Evolutionary conservation across 1,139 yeast species (phyloP).

Genomic region (Blastobotrys arbuscula): DNA sequence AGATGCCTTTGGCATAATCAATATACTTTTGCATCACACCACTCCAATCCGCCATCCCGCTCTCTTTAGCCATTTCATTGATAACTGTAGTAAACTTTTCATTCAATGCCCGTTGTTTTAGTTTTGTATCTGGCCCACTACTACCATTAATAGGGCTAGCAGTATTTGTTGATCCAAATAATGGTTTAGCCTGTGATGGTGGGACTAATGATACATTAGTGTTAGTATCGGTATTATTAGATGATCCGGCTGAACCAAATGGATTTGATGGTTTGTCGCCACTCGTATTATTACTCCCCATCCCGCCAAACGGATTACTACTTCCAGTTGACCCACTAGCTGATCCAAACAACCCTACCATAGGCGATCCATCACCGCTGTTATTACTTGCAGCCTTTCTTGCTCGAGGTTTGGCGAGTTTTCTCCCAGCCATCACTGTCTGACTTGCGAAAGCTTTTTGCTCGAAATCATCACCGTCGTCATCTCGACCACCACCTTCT

Average conservation of each 20-base stretch:
- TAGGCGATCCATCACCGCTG: neutral
- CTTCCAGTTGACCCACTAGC: slow-evolving; percentile 1
- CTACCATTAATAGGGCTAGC: slow-evolving; percentile 2
- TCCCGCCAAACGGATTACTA: slow-evolving; percentile 9
- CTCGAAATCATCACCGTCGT: slow-evolving; percentile 34
- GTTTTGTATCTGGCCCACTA: slow-evolving; percentile 5
- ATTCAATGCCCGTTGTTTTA: slow-evolving; percentile 51
- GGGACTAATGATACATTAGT: slow-evolving; percentile 2
- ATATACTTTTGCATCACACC: slow-evolving; percentile 56
- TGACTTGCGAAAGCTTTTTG: slow-evolving; percentile 47
- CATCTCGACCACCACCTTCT: slow-evolving; percentile 20
- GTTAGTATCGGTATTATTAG: neutral
- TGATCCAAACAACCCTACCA: neutral
- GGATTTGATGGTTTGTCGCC: slow-evolving; percentile 1
- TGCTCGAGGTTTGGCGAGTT: slow-evolving; percentile 53
- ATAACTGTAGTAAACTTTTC: slow-evolving; percentile 53
- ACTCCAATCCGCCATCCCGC: slow-evolving; percentile 54
- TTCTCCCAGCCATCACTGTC: slow-evolving; percentile 61
- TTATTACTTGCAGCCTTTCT: neutral
- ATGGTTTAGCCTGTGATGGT: slow-evolving; percentile 8
- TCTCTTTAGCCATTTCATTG: slow-evolving; percentile 38
- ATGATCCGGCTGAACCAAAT: slow-evolving; percentile 9
- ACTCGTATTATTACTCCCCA: neutral
- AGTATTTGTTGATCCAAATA: neutral
- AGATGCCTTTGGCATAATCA: slow-evolving; percentile 46